phyloP scores from a whole-genome alignment of 1,284 basidiomycete genomes.

The Amylostereum areolatum region DNA sequence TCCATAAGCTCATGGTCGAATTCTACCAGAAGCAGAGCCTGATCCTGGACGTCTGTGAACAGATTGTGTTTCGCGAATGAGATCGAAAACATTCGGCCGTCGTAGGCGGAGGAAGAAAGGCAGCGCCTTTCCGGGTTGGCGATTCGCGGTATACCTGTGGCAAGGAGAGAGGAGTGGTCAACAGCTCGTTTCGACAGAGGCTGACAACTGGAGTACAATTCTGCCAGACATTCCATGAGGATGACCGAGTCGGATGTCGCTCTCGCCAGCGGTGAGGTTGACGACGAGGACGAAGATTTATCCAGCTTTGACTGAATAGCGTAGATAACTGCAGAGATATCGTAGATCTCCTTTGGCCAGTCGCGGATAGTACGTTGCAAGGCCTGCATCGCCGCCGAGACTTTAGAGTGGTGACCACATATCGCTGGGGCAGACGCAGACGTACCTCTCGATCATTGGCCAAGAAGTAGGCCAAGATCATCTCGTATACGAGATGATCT shows the following conservation, averaged over 20 bases:
- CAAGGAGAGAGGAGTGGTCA: neutral
- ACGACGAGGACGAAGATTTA: conserved; percentile 47
- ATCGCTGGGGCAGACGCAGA: no score
- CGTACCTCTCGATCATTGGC: conserved; percentile 69
- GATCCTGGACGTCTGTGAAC: conserved; percentile 93
- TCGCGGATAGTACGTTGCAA: conserved; percentile 75
- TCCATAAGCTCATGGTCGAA: conserved; percentile 88
- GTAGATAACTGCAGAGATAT: conserved; percentile 80
- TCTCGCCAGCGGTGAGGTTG: conserved; percentile 21
- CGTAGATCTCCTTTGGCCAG: conserved; percentile 93
- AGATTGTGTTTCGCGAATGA: conserved; percentile 93
- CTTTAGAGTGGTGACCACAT: neutral
- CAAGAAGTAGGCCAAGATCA: conserved; percentile 88
- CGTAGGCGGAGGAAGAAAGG: conserved; percentile 86
- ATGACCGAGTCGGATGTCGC: conserved; percentile 38
- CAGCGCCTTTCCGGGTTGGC: conserved; percentile 91
- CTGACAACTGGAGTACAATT: conserved; percentile 49
- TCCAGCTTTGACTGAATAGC: conserved; percentile 84
- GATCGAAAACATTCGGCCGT: conserved; percentile 87
- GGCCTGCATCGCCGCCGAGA: conserved; percentile 35
- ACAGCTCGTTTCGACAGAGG: neutral
- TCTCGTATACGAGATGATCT: conserved; percentile 86
- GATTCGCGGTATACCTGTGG: conserved; percentile 73
- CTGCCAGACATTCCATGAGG: conserved; percentile 90
- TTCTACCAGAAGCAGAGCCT: conserved; percentile 86